These are phyloP conservation scores for Epichloe typhina DNA, from an alignment of 2,329 filamentous ascomycete species.

Conservation along the genomic window DNA sequence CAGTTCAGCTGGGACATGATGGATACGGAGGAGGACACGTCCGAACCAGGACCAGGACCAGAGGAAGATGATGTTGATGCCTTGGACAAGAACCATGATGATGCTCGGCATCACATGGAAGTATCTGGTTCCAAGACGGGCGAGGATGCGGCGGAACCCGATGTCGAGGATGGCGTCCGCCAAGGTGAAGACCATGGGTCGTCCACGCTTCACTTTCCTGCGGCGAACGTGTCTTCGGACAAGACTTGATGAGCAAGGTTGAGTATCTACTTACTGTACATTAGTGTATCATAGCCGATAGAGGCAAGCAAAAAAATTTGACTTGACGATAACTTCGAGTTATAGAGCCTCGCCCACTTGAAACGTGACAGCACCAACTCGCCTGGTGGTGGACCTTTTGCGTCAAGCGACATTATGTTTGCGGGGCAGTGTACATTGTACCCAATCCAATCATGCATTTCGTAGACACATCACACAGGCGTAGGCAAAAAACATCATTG, in stretches of 20 bases:
- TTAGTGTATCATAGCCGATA: background rate
- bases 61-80: background rate
- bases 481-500: background rate
- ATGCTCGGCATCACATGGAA: background rate
- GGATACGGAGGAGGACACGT: constrained; percentile 8
- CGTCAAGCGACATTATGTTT: too few relatives aligned
- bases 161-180: too few relatives aligned
- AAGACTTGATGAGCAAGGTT: background rate
- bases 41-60: background rate
- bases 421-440: background rate
- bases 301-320: background rate
- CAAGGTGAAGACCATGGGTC: too few relatives aligned
- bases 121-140: too few relatives aligned
- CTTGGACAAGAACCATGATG: background rate
- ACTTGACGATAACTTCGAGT: too few relatives aligned
- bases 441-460: too few relatives aligned
- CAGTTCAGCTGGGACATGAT: constrained; percentile 16
- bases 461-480: background rate
- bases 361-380: too few relatives aligned
- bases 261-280: background rate
- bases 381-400: too few relatives aligned
- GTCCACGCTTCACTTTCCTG: too few relatives aligned
- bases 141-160: too few relatives aligned
- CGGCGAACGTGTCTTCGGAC: background rate
- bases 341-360: too few relatives aligned